These are phyloP conservation scores for Rubia peregrina DNA, from an alignment of 305 asterid species.

Conservation along the genomic window DNA sequence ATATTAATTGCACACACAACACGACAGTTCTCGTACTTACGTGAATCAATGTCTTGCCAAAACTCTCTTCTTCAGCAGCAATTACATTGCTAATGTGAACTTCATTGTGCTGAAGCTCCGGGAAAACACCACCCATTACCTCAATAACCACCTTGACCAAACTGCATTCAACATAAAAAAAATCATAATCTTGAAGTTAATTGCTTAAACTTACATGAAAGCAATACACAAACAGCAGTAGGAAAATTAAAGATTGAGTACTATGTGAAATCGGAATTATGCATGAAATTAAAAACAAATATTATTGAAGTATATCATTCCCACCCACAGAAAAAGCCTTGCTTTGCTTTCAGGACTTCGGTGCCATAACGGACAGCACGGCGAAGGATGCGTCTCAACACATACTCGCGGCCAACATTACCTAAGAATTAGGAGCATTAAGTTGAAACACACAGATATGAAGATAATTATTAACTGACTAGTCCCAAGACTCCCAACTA, in stretches of 20 bases:
- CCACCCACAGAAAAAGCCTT: constrained; percentile 81
- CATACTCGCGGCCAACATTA: constrained; percentile 99
- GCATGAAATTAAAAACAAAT: not conserved
- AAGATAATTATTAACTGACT: not conserved
- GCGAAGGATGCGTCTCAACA: constrained; percentile 87
- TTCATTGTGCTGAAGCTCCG: constrained; percentile 71
- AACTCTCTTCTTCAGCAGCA: constrained; percentile 90
- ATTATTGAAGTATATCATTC: constrained; percentile 12
- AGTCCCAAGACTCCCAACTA: not conserved
- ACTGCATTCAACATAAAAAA: constrained; percentile 31
- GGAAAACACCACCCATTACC: constrained; percentile 76
- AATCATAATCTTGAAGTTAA: not conserved
- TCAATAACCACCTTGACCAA: constrained; percentile 77
- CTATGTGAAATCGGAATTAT: too few relatives aligned
- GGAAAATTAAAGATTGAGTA: too few relatives aligned
- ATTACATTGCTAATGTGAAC: constrained; percentile 55
- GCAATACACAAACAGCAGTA: too few relatives aligned
- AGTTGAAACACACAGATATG: not conserved
- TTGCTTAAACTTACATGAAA: not conserved
- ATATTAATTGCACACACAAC: not conserved
- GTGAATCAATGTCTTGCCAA: constrained; percentile 82
- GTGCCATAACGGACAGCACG: constrained; percentile 97
- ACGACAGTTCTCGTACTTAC: constrained; percentile 26
- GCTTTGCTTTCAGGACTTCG: constrained; percentile 81
- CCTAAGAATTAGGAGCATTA: constrained; percentile 36